Percentiles rank a stretch among this genome's conserved stretches.
Evolutionary conservation across 805 yeast species (phyloP).

Genomic region (Saccharomycopsis sp.): DNA sequence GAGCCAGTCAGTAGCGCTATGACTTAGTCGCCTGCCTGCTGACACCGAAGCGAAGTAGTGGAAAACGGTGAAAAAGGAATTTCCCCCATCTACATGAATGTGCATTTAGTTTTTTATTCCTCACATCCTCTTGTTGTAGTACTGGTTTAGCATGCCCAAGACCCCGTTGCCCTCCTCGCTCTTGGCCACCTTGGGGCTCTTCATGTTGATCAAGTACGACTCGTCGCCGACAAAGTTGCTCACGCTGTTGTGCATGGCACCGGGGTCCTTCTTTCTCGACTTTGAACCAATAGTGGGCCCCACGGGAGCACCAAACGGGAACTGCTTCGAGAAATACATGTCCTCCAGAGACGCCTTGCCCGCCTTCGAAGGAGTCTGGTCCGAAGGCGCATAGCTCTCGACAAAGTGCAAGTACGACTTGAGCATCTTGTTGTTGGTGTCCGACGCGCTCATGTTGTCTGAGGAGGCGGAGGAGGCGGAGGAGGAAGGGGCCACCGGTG

Average conservation of each 20-base stretch:
- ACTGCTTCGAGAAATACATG: conserved; percentile 12
- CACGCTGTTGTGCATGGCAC: conserved; percentile 9
- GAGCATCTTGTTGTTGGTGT: conserved; percentile 85
- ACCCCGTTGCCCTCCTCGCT: conserved; percentile 35
- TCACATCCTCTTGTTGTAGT: conserved; percentile 59
- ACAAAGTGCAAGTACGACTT: conserved; percentile 81
- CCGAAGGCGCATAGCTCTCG: conserved; percentile 84
- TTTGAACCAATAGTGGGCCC: not conserved
- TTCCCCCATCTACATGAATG: too few relatives aligned
- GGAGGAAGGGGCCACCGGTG: conserved; percentile 7
- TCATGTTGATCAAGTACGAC: conserved; percentile 33
- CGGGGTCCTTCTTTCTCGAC: not conserved
- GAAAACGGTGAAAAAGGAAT: too few relatives aligned
- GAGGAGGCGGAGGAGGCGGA: conserved; percentile 23
- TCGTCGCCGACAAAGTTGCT: conserved; percentile 18
- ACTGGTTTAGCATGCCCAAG: conserved; percentile 73
- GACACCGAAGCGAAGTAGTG: too few relatives aligned
- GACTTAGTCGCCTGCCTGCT: too few relatives aligned
- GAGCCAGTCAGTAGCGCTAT: too few relatives aligned
- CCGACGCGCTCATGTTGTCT: conserved; percentile 34
- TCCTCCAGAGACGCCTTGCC: too few relatives aligned
- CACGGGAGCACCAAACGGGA: conserved; percentile 5
- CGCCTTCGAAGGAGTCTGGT: conserved; percentile 18
- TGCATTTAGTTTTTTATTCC: too few relatives aligned
- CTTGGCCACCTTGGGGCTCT: conserved; percentile 30